Conservation (phyloP, 371 early-diverging fungal genomes). For the Zychaea mexicana region DNA sequence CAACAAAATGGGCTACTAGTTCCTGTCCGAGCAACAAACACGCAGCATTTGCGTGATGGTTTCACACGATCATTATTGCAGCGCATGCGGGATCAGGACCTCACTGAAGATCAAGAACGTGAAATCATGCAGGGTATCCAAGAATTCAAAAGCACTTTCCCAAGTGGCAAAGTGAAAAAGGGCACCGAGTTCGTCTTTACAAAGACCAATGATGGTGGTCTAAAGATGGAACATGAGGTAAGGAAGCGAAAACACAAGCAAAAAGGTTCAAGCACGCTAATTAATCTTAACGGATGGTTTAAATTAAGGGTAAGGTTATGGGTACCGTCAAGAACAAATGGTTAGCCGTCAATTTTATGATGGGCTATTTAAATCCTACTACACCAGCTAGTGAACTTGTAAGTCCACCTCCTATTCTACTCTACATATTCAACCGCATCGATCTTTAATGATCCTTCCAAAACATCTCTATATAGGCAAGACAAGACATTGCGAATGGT, state of each 20-base stretch:
- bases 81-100: slow-evolving; percentile 43
- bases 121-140: slow-evolving; percentile 56
- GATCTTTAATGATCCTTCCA: background rate
- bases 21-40: slow-evolving; percentile 64
- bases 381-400: slow-evolving; percentile 55
- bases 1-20: slow-evolving; percentile 19
- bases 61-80: slow-evolving; percentile 62
- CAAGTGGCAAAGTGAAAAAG: slow-evolving; percentile 58
- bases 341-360: slow-evolving; percentile 66
- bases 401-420: background rate
- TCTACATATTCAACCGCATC: background rate
- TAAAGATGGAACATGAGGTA: slow-evolving; percentile 64
- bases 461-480: slow-evolving; percentile 10
- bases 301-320: slow-evolving; percentile 49
- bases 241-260: too few relatives aligned
- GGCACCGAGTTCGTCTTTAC: slow-evolving; percentile 65
- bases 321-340: slow-evolving; percentile 58
- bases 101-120: slow-evolving; percentile 47
- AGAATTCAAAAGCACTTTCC: slow-evolving; percentile 66
- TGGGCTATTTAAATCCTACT: slow-evolving; percentile 62
- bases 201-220: slow-evolving; percentile 58
- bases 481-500: slow-evolving; percentile 28
- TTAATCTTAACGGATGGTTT: background rate
- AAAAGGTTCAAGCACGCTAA: too few relatives aligned
- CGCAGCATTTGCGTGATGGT: slow-evolving; percentile 75